These are phyloP conservation scores for Flueggea neowawraea DNA, from an alignment of 441 rosid species.

Conservation along the genomic window DNA sequence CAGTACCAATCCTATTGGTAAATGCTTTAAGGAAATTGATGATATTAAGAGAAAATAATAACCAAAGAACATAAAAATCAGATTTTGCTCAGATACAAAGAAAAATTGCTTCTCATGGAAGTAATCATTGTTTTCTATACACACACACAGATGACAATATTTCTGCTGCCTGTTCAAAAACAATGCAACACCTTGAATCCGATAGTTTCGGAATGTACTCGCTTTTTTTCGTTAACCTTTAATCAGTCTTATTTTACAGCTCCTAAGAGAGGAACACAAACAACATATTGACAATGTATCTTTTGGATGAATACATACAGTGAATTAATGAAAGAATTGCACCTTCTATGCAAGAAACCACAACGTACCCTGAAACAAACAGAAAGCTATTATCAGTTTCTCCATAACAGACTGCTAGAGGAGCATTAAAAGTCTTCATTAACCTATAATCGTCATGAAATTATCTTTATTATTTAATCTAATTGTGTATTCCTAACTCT, in stretches of 20 bases:
- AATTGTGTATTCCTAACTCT: too few species aligned
- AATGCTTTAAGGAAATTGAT: too few species aligned
- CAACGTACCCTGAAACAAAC: constrained; percentile 34
- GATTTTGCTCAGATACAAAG: constrained; percentile 1
- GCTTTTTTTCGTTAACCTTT: constrained; percentile 17
- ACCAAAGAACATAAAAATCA: not conserved
- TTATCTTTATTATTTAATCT: too few species aligned
- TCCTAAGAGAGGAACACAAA: constrained; percentile 19
- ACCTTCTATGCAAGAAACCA: constrained; percentile 23
- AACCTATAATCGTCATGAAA: too few species aligned
- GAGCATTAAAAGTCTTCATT: not conserved
- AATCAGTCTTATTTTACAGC: constrained; percentile 46
- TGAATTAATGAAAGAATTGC: constrained; percentile 58
- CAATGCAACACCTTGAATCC: constrained; percentile 26
- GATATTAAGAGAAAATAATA: not conserved
- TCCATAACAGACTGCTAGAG: not conserved
- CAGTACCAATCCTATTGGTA: too few species aligned
- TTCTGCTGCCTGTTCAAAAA: constrained; percentile 27
- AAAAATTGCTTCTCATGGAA: constrained; percentile 13
- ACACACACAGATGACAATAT: constrained; percentile 16
- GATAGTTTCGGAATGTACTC: constrained; percentile 10
- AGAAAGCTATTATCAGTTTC: not conserved
- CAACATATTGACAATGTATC: constrained; percentile 27
- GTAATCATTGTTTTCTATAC: constrained; percentile 29
- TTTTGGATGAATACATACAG: constrained; percentile 49